phyloP scores from a whole-genome alignment of 2,329 filamentous ascomycete species.

The Beauveria asiatica region DNA sequence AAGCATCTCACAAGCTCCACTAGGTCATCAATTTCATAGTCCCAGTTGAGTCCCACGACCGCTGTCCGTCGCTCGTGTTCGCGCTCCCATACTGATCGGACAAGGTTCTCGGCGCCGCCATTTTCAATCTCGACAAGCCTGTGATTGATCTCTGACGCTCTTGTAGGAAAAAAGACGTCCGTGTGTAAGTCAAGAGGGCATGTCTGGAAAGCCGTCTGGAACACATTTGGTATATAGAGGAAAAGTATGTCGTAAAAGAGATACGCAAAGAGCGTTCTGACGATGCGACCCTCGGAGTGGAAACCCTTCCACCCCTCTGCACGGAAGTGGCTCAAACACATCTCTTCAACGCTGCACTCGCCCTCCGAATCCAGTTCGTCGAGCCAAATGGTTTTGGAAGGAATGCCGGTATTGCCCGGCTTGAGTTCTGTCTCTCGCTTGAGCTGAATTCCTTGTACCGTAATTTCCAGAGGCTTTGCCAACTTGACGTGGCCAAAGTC shows the following conservation, averaged over 20 bases:
- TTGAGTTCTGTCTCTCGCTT: conserved; percentile 46
- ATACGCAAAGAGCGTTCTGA: conserved; percentile 84
- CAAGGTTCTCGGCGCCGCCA: conserved; percentile 59
- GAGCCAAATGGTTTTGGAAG: conserved; percentile 78
- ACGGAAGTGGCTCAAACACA: conserved; percentile 86
- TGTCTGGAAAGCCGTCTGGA: conserved; percentile 91
- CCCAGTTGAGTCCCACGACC: conserved; percentile 88
- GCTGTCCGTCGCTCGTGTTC: conserved; percentile 68
- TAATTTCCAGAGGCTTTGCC: conserved; percentile 65
- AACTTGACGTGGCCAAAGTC: conserved; percentile 84
- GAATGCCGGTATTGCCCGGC: conserved; percentile 32
- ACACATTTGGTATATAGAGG: conserved; percentile 89
- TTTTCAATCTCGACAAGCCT: conserved; percentile 82
- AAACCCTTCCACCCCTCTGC: conserved; percentile 86
- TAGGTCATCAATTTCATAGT: conserved; percentile 71
- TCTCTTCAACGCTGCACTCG: conserved; percentile 83
- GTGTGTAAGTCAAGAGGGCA: conserved; percentile 89
- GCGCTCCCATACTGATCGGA: conserved; percentile 58
- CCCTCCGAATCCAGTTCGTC: conserved; percentile 61
- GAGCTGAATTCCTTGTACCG: conserved; percentile 68
- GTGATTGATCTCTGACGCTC: conserved; percentile 83
- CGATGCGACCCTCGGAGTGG: conserved; percentile 83
- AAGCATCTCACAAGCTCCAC: conserved; percentile 73
- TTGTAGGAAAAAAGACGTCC: conserved; percentile 79
- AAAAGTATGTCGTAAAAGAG: conserved; percentile 93